These are phyloP conservation scores for Fomitopsis palustris DNA, from an alignment of 1,284 basidiomycete genomes.

Conservation along the genomic window DNA sequence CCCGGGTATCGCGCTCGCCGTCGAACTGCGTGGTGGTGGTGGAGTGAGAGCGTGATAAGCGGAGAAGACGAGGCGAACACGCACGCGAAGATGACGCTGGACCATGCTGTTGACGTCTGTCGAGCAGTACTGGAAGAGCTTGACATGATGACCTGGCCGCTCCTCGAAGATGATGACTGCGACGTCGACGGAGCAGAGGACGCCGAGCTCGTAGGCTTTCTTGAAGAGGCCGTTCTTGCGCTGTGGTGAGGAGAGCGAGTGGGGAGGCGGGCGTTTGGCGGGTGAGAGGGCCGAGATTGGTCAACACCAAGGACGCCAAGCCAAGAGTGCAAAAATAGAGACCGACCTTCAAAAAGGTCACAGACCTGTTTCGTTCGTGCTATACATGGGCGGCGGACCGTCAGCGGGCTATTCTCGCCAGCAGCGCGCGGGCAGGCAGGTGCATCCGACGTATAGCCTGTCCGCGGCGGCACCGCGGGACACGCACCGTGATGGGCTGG, in stretches of 20 bases:
- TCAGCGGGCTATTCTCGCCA: constrained; percentile 19
- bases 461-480: constrained; percentile 14
- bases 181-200: constrained; percentile 68
- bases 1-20: constrained; percentile 45
- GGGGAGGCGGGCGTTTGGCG: constrained; percentile 22
- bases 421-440: constrained; percentile 15
- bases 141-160: constrained; percentile 48
- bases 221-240: constrained; percentile 89
- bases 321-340: constrained; percentile 29
- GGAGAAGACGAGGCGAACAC: constrained; percentile 13
- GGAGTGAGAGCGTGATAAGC: not conserved
- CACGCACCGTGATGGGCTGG: constrained; percentile 74
- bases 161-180: constrained; percentile 67
- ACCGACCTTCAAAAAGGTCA: constrained; percentile 85
- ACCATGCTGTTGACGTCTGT: constrained; percentile 46
- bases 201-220: constrained; percentile 86
- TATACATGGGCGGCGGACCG: constrained; percentile 36
- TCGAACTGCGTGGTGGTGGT: constrained; percentile 36
- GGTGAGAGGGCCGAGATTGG: constrained; percentile 30
- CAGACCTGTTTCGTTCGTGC: constrained; percentile 89
- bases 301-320: constrained; percentile 34
- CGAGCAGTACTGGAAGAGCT: constrained; percentile 58
- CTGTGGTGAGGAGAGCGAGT: constrained; percentile 31
- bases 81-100: constrained; percentile 44
- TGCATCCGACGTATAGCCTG: constrained; percentile 19